Evolutionary conservation across 495 filamentous ascomycete species (phyloP).

Genomic region (Cladorrhinum samala): DNA sequence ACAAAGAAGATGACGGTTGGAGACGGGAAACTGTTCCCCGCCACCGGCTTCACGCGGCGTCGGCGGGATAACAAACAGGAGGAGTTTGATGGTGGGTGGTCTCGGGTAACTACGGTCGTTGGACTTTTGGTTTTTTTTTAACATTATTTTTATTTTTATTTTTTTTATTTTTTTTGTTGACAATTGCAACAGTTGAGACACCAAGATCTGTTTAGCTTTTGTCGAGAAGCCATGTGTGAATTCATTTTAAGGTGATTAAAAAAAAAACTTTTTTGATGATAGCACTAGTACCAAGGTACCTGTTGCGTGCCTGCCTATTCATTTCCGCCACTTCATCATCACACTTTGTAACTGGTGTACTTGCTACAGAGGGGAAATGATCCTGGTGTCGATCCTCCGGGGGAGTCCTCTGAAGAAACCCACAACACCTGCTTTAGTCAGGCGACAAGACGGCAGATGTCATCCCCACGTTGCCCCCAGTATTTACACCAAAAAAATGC

Average conservation of each 20-base stretch:
- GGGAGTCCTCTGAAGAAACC: constrained; percentile 2
- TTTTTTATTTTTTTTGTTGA: too few species aligned
- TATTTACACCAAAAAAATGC: not conserved
- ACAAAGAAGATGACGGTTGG: constrained; percentile 2
- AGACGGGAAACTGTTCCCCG: constrained; percentile 9
- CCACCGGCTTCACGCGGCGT: constrained; percentile 10
- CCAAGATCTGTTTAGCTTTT: too few species aligned
- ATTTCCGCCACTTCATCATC: too few species aligned
- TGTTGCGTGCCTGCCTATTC: too few species aligned
- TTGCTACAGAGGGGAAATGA: not conserved
- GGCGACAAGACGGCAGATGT: too few species aligned
- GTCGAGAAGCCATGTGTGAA: too few species aligned
- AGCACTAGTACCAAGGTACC: too few species aligned
- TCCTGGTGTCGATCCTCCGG: constrained; percentile 1
- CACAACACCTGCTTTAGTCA: not conserved
- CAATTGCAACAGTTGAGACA: not conserved
- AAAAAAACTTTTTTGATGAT: too few species aligned
- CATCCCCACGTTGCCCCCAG: not conserved
- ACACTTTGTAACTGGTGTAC: too few species aligned
- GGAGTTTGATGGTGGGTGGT: constrained; percentile 8
- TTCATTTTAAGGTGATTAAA: too few species aligned
- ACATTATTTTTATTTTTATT: too few species aligned
- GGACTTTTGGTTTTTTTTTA: not conserved
- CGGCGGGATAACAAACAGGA: constrained; percentile 7
- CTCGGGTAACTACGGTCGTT: constrained; percentile 15